These are phyloP conservation scores for Polyplosphaeria fusca DNA, from an alignment of 495 filamentous ascomycete genomes.

Conservation along the genomic window DNA sequence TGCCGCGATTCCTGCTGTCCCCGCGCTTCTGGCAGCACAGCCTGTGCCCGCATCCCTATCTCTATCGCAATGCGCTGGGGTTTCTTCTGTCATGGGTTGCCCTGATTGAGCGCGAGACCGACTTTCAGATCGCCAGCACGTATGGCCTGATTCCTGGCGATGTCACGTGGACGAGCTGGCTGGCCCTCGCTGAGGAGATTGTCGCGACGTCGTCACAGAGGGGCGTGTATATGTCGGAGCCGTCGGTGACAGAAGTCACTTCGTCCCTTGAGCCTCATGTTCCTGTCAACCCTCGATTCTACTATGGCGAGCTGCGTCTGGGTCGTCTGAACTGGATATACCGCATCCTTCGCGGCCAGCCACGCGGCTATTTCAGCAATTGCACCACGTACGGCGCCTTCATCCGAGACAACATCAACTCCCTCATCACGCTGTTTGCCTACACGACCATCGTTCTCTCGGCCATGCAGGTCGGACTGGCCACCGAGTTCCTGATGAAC, in stretches of 20 bases:
- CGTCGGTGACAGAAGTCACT: not conserved
- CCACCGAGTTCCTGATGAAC: constrained; percentile 41
- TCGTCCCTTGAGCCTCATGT: constrained; percentile 2
- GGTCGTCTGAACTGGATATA: constrained; percentile 33
- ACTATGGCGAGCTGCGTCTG: constrained; percentile 34
- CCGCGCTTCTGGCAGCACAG: constrained; percentile 47
- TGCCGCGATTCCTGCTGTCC: constrained; percentile 52
- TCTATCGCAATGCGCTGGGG: constrained; percentile 41
- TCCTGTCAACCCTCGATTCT: constrained; percentile 27
- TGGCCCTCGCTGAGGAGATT: constrained; percentile 6
- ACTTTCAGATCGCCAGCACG: constrained; percentile 44
- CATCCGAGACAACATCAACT: constrained; percentile 47
- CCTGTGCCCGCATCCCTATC: constrained; percentile 28
- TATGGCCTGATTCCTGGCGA: constrained; percentile 35
- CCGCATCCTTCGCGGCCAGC: constrained; percentile 2
- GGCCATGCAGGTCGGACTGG: constrained; percentile 59
- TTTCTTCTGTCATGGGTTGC: constrained; percentile 44
- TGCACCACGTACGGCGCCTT: constrained; percentile 29
- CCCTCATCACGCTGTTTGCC: constrained; percentile 44
- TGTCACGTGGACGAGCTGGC: constrained; percentile 10
- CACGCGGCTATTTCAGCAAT: constrained; percentile 17
- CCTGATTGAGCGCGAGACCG: constrained; percentile 43
- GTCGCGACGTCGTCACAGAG: not conserved
- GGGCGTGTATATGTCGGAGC: too few relatives aligned
- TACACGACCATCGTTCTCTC: constrained; percentile 54